Evolutionary conservation across 2,329 filamentous ascomycete genomes (phyloP), one percentile per base, ranked within the genome.

Genomic region (Fusarium agapanthi): DNA sequence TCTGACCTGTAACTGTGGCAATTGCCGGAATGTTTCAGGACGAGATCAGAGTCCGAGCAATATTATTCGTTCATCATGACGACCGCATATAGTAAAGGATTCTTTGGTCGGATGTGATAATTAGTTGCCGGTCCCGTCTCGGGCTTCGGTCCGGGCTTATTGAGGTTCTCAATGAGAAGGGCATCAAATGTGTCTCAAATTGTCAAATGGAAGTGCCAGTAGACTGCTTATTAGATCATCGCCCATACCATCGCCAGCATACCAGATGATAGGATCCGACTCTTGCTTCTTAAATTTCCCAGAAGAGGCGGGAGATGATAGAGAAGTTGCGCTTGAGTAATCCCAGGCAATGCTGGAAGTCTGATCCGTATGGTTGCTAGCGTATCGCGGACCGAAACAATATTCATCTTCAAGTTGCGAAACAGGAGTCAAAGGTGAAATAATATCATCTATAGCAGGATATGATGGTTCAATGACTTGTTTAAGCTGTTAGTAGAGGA

Each of bases 11-110:
- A 57, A 57, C 20, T 32, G 1, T 24, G 16, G 16, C 28, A 26
- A 16, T 43, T 7, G 10, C 12, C 16, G 2, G 8, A 24, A 16
- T 44, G 28, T 20, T 40, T 43, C 37, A 43, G 26, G 37, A 7
- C 8, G 22, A 43, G 37, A 30, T 55, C 24, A 30, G 4, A 16
- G 20, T 13, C 24, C 24, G 4, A n/a, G 10, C 20, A n/a, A 28
- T 7, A 3, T 7, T 2, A 28, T 37, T 28, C 20, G 18, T 37
- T n/a, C 14, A 26, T 26, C 20, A 7, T 6, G 20, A 5, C 11
- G 34, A 6, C 10, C 50, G 7, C 3, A 9, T 2, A 4, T 28
- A 20, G 1, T 4, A 2, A 7, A 11, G 6, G 3, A 8, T 35
- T 8, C 0, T 35, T 26, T 15, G 4, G n/a, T 8, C 6, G n/a